A percentile compares a stretch with the other conserved stretches of the same genome.
Conservation (phyloP, 306 rosid species). For the Echinosophora koreensis region DNA sequence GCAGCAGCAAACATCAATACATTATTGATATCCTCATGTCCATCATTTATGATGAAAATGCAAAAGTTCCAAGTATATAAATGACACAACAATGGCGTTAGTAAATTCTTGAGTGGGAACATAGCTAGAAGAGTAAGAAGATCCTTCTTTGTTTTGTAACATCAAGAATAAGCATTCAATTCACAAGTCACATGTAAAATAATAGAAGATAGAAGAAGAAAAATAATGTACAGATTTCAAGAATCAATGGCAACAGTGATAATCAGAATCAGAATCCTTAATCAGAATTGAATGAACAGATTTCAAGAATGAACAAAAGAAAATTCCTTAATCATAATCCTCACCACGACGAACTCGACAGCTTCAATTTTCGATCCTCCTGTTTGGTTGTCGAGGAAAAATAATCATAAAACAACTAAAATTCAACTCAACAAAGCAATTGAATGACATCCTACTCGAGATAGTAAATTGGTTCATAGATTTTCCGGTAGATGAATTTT, state of each 20-base stretch:
- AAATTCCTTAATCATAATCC: conserved; percentile 82
- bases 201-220: conserved; percentile 18
- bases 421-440: conserved; percentile 30
- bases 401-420: conserved; percentile 40
- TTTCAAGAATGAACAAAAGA: conserved; percentile 59
- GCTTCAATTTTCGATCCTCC: conserved; percentile 62
- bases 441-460: no score
- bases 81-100: no score
- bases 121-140: no score
- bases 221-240: conserved; percentile 12
- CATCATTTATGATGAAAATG: no score
- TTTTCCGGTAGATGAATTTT: conserved; percentile 31
- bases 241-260: conserved; percentile 53
- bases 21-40: no score
- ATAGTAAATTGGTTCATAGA: conserved; percentile 30
- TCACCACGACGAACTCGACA: conserved; percentile 89
- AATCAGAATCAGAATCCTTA: no score
- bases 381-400: conserved; percentile 66
- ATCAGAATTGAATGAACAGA: no score
- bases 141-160: conserved; percentile 46
- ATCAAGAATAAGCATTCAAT: conserved; percentile 53
- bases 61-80: no score
- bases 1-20: no score
- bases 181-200: conserved; percentile 37
- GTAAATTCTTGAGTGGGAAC: no score